A percentile compares a stretch with the other conserved stretches of the same genome.
Evolutionary conservation across 768 basidiomycete genomes (phyloP).

Genomic region (Sistotremastrum niveocremeum): DNA sequence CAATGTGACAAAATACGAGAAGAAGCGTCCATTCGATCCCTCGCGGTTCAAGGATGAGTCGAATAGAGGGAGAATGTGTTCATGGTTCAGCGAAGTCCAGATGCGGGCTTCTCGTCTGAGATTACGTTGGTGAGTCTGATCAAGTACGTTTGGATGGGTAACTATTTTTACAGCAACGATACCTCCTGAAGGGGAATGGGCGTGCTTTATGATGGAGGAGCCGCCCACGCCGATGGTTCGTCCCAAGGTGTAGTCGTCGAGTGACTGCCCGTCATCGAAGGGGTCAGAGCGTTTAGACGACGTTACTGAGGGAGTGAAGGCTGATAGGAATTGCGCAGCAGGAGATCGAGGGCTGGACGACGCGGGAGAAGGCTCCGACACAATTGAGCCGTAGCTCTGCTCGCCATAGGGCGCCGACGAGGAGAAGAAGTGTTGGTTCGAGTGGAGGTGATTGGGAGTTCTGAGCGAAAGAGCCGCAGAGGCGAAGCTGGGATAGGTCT

Average conservation of each 20-base stretch:
- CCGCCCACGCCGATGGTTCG: slow-evolving; percentile 66
- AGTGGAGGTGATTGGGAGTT: too few species aligned
- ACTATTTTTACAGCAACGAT: slow-evolving; percentile 80
- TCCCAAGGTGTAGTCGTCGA: slow-evolving; percentile 67
- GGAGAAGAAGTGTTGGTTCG: too few species aligned
- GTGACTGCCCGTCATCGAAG: slow-evolving; percentile 37
- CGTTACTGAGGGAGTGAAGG: slow-evolving; percentile 34
- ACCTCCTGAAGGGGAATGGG: slow-evolving; percentile 46
- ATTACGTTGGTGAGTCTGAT: slow-evolving; percentile 38
- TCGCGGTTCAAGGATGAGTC: slow-evolving; percentile 20
- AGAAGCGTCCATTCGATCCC: slow-evolving; percentile 33
- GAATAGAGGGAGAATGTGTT: slow-evolving; percentile 80
- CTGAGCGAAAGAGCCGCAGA: too few species aligned
- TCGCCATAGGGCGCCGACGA: too few species aligned
- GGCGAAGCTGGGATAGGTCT: too few species aligned
- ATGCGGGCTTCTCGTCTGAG: slow-evolving; percentile 58
- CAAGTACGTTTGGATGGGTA: slow-evolving; percentile 39
- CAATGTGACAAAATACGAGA: slow-evolving; percentile 72
- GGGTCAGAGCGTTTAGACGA: slow-evolving; percentile 36
- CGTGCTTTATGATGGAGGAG: slow-evolving; percentile 69
- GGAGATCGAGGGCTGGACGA: slow-evolving; percentile 29
- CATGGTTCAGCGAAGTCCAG: slow-evolving; percentile 70
- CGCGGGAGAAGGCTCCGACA: too few species aligned
- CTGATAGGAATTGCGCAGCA: slow-evolving; percentile 61
- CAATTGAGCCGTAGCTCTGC: too few species aligned